Base-by-base conservation (phyloP, 1,284 basidiomycete species). In the Phlebopus sp. region DNA sequence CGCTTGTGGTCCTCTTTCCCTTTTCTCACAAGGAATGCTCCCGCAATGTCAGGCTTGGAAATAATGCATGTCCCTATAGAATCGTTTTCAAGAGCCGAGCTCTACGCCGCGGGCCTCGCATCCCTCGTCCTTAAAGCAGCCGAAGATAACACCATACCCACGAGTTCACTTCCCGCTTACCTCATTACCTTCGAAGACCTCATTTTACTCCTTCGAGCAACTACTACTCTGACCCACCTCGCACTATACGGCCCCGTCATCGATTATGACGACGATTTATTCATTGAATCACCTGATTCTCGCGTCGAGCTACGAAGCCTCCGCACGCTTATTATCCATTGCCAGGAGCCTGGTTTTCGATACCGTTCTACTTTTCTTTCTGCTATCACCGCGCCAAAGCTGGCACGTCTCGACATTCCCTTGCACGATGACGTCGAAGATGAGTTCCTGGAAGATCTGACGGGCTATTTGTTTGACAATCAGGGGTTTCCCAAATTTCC, bases 221-320 rank as follows among this genome's bases (percentile, higher is more conserved):
- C 51, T 11, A 51, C 56, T 2, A 46, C 50, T 14, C 37, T 54
- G 35, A 29, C 29, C 1, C 43, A 35, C 3, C 55, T 58, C 4
- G 52, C 58, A 10, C 46, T 62, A 18, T 53, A 58, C 18, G 58
- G 60, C 18, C 55, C 58, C 1, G 34, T 62, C 36, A 43, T 62
- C 14, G 42, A 56, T 23, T 53, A 47, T 0, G 52, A 47, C 3
- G 52, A 56, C 19, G 52, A 46, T 41, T 47, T 59, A 36, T 43
- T 43, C 1, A 18, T 25, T 5, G 48, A 41, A 10, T 55, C 42
- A 5, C 36, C n/a, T 2, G 17, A 31, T 37, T 37, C 36, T 17
- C 36, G 19, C n/a, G 43, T 51, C 1, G 43, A 15, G 1, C 56
- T 58, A 5, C 38, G 48, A 5, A 30, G 9, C 1, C 47, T 59